These are phyloP conservation scores for Phialophora verrucosa DNA, from an alignment of 2,329 filamentous ascomycete species.

Conservation along the genomic window DNA sequence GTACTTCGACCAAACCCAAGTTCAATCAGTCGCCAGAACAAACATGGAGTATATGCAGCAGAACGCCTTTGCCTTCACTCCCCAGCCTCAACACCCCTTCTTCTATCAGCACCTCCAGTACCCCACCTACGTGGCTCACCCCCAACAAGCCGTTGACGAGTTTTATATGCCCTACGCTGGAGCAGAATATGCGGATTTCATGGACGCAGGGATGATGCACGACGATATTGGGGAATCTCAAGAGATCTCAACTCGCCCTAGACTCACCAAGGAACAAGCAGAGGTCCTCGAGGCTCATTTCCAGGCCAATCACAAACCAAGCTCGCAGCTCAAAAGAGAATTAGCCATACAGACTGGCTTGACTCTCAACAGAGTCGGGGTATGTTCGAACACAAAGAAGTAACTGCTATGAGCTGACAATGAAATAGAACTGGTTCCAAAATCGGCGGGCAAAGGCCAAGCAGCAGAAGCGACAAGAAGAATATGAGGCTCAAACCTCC, in stretches of 20 bases:
- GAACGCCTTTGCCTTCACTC: slow-evolving; percentile 25
- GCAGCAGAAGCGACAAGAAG: slow-evolving; percentile 57
- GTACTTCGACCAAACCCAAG: neutral
- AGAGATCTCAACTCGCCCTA: slow-evolving; percentile 55
- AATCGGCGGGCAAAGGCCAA: slow-evolving; percentile 60
- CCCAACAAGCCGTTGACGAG: slow-evolving; percentile 30
- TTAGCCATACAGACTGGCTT: slow-evolving; percentile 57
- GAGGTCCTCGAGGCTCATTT: slow-evolving; percentile 57
- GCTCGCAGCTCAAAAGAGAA: slow-evolving; percentile 56
- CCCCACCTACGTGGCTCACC: slow-evolving; percentile 26
- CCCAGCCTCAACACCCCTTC: slow-evolving; percentile 35
- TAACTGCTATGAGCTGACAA: slow-evolving; percentile 21
- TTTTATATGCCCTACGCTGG: slow-evolving; percentile 24
- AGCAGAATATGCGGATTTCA: slow-evolving; percentile 52
- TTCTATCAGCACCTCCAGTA: slow-evolving; percentile 33
- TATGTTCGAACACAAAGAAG: slow-evolving; percentile 37
- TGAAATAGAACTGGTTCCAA: slow-evolving; percentile 59
- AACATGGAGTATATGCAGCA: slow-evolving; percentile 32
- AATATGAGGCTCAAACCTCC: slow-evolving; percentile 47
- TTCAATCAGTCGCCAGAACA: neutral
- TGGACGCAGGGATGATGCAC: slow-evolving; percentile 47
- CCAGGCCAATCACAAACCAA: slow-evolving; percentile 57
- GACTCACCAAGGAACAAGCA: slow-evolving; percentile 59
- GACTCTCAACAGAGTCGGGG: slow-evolving; percentile 56
- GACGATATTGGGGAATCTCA: slow-evolving; percentile 55